Percentiles rank a stretch among this genome's conserved stretches.
Conservation (phyloP, 352 stramenopile genomes). For the Globisporangium cylindrosporum region DNA sequence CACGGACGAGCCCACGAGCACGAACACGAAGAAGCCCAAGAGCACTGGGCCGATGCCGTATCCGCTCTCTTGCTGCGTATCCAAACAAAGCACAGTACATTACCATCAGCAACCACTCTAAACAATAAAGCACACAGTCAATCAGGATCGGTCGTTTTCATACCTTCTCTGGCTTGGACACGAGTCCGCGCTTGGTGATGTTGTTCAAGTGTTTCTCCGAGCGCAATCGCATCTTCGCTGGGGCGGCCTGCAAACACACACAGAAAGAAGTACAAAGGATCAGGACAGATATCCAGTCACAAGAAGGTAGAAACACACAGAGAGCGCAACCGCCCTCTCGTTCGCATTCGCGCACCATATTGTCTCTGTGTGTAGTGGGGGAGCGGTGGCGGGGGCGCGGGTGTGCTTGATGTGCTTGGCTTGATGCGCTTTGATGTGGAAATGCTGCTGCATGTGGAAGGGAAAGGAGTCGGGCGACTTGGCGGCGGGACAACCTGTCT, state of each 20-base stretch:
- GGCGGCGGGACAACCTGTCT: neutral
- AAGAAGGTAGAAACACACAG: neutral
- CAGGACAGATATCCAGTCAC: neutral
- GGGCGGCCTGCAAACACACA: conserved; percentile 37
- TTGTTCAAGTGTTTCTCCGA: conserved; percentile 86
- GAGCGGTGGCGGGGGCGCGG: too few species aligned
- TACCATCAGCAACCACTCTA: neutral
- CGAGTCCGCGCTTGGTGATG: conserved; percentile 83
- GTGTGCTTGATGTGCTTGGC: too few species aligned
- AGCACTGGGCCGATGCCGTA: conserved; percentile 77
- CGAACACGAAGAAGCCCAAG: conserved; percentile 85
- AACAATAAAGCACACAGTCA: neutral
- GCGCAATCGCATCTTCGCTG: conserved; percentile 83
- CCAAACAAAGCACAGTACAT: conserved; percentile 1
- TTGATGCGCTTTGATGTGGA: conserved; percentile 2
- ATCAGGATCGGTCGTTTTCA: conserved; percentile 20
- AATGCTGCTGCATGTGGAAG: neutral
- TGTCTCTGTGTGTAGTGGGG: neutral
- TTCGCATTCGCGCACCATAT: conserved; percentile 2
- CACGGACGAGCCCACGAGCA: conserved; percentile 83
- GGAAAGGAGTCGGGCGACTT: neutral
- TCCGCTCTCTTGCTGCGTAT: conserved; percentile 55
- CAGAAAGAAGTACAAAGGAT: neutral
- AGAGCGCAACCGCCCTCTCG: neutral
- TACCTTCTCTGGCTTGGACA: conserved; percentile 75